Conservation (phyloP, 768 basidiomycete genomes). For the Imleria badia region DNA sequence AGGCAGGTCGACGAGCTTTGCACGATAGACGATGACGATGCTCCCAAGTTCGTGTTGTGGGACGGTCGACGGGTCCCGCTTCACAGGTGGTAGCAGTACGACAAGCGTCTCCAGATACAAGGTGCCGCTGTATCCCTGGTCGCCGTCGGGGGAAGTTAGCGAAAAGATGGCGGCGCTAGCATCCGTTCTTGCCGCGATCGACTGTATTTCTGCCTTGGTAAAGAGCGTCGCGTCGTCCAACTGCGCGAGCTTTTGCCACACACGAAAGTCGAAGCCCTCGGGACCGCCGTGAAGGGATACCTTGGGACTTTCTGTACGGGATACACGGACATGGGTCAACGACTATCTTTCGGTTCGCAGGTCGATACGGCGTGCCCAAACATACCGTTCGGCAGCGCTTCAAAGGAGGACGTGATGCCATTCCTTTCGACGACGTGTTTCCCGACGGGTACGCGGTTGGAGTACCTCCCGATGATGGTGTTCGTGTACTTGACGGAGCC, state of each 20-base stretch:
- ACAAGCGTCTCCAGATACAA: conserved; percentile 59
- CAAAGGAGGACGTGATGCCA: conserved; percentile 48
- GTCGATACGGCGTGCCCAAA: too few species aligned
- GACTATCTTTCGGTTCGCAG: too few species aligned
- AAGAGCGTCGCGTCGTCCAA: conserved; percentile 51
- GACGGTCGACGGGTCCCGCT: conserved; percentile 23
- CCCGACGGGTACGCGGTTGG: conserved; percentile 70
- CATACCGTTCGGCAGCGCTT: conserved; percentile 40
- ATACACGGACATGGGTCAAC: conserved; percentile 10
- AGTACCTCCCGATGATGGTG: conserved; percentile 69
- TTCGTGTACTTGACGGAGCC: conserved; percentile 66
- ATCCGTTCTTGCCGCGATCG: conserved; percentile 36
- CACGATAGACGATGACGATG: conserved; percentile 66
- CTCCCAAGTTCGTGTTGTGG: conserved; percentile 59
- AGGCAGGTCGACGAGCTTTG: conserved; percentile 52
- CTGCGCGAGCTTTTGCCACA: conserved; percentile 49
- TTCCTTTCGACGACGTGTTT: conserved; percentile 52
- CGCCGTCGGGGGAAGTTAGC: conserved; percentile 58
- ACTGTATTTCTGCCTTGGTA: conserved; percentile 49
- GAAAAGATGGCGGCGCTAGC: conserved; percentile 51
- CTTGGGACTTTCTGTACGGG: conserved; percentile 40
- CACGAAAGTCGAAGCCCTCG: conserved; percentile 56
- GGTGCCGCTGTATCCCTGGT: conserved; percentile 70
- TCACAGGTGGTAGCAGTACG: conserved; percentile 42
- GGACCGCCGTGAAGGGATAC: conserved; percentile 77